A percentile compares a stretch with the other conserved stretches of the same genome.
Evolutionary conservation across 2,329 filamentous ascomycete species (phyloP).

Genomic region (Trichoderma guizhouense): DNA sequence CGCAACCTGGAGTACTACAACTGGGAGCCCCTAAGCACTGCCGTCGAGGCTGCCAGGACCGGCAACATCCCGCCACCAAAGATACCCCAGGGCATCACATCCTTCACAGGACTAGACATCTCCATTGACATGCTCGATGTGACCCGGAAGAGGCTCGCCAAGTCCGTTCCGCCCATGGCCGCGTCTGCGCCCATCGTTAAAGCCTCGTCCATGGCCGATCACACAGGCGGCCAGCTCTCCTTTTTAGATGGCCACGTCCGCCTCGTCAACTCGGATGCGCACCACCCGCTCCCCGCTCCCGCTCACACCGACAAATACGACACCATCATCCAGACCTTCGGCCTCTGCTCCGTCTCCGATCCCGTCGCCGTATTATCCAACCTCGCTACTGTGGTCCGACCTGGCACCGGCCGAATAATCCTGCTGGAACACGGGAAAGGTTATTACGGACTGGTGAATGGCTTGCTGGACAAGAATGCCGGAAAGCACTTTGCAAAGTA

Average conservation of each 20-base stretch:
- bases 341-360: constrained; percentile 59
- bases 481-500: constrained; percentile 55
- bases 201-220: constrained; percentile 33
- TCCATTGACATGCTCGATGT: constrained; percentile 59
- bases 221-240: constrained; percentile 36
- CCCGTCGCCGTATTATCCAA: constrained; percentile 52
- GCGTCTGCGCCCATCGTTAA: constrained; percentile 32
- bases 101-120: constrained; percentile 62
- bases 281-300: constrained; percentile 40
- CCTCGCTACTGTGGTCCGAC: constrained; percentile 50
- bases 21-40: constrained; percentile 44
- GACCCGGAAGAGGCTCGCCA: constrained; percentile 50
- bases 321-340: constrained; percentile 62
- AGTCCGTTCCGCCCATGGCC: constrained; percentile 40
- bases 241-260: constrained; percentile 44
- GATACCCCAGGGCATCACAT: constrained; percentile 38
- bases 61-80: constrained; percentile 19
- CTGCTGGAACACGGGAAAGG: constrained; percentile 62
- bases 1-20: constrained; percentile 59
- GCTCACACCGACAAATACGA: constrained; percentile 51
- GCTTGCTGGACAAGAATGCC: constrained; percentile 53
- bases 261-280: constrained; percentile 49
- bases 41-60: constrained; percentile 19
- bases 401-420: constrained; percentile 56
- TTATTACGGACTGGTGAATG: constrained; percentile 52